Conservation (phyloP, 108 stramenopile genomes). For the Conticribra weissflogii region DNA sequence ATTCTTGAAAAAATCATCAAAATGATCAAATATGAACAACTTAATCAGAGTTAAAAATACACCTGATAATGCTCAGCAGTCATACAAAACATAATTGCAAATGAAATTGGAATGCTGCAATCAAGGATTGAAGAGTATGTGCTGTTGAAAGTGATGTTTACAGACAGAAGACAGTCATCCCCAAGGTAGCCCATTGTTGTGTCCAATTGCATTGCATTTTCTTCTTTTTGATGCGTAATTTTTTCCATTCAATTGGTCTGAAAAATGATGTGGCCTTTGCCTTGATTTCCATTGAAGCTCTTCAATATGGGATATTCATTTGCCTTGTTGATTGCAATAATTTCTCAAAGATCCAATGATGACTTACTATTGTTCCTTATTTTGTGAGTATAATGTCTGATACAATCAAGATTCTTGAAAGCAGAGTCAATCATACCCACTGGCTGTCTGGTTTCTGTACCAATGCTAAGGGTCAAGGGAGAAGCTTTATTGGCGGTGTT, state of each 20-base stretch:
- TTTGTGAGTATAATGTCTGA: not conserved
- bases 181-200: not conserved
- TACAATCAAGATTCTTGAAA: not conserved
- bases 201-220: not conserved
- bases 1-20: not conserved
- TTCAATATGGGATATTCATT: too few relatives aligned
- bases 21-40: not conserved
- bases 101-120: not conserved
- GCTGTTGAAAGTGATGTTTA: not conserved
- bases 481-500: not conserved
- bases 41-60: not conserved
- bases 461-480: not conserved
- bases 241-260: not conserved
- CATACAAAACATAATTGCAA: conserved; percentile 8
- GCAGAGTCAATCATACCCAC: not conserved
- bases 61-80: not conserved
- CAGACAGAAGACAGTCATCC: not conserved
- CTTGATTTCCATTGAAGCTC: too few relatives aligned
- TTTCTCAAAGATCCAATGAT: not conserved
- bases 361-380: not conserved
- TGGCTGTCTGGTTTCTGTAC: not conserved
- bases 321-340: too few relatives aligned
- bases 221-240: not conserved
- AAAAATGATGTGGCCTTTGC: not conserved
- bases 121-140: not conserved